A percentile compares a stretch with the other conserved stretches of the same genome.
Evolutionary conservation across 768 basidiomycete genomes (phyloP).

Genomic region (Boletus sp.): DNA sequence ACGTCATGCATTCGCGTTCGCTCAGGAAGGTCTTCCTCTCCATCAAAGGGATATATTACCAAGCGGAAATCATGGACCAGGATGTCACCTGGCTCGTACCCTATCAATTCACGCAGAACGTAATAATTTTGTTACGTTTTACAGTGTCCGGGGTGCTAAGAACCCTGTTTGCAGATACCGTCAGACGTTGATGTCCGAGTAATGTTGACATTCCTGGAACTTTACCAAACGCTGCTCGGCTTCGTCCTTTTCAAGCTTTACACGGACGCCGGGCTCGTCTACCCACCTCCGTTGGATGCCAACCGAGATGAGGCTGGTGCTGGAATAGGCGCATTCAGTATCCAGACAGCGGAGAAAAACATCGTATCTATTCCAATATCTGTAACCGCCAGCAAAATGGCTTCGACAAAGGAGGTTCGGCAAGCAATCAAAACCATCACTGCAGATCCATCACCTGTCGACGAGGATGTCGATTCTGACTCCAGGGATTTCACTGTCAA

Average conservation of each 20-base stretch:
- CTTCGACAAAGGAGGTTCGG: constrained; percentile 56
- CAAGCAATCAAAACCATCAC: constrained; percentile 48
- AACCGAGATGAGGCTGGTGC: constrained; percentile 83
- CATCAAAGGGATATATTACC: constrained; percentile 98
- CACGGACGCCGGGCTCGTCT: constrained; percentile 87
- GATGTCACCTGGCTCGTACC: constrained; percentile 95
- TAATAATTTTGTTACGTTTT: constrained; percentile 36
- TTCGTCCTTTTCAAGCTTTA: constrained; percentile 99
- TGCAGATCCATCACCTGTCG: constrained; percentile 16
- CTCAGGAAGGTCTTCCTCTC: constrained; percentile 92
- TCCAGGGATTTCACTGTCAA: constrained; percentile 31
- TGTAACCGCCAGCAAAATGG: constrained; percentile 29
- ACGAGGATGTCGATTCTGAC: constrained; percentile 41
- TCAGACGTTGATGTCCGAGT: constrained; percentile 96
- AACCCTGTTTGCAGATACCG: constrained; percentile 62
- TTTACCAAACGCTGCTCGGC: constrained; percentile 94
- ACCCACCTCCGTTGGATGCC: constrained; percentile 89
- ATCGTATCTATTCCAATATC: constrained; percentile 18
- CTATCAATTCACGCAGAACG: constrained; percentile 95
- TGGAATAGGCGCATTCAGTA: constrained; percentile 82
- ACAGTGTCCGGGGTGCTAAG: constrained; percentile 4
- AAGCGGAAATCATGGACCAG: constrained; percentile 93
- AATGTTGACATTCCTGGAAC: constrained; percentile 95
- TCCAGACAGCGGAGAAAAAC: constrained; percentile 50
- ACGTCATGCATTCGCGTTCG: constrained; percentile 82